Percentiles rank a stretch among this genome's conserved stretches.
phyloP scores from a whole-genome alignment of 2,329 filamentous ascomycete species.

The Scolecobasidium constrictum region DNA sequence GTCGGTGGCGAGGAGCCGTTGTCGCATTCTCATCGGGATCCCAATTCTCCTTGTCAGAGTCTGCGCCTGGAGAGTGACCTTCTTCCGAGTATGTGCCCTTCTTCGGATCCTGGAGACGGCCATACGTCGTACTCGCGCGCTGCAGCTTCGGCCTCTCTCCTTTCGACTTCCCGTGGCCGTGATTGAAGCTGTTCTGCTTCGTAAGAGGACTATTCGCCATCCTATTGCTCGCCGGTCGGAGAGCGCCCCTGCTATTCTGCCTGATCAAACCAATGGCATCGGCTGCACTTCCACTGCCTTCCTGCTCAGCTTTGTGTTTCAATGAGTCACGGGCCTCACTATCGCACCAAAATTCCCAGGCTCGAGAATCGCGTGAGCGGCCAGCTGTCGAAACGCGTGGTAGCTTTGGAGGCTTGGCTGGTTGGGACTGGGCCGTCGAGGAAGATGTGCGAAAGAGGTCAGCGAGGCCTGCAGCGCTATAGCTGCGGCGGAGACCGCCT shows the following conservation, averaged over 20 bases:
- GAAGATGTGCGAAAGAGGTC: conserved; percentile 22
- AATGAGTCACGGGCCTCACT: conserved; percentile 68
- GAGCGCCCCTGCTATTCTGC: conserved; percentile 41
- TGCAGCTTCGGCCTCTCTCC: conserved; percentile 19
- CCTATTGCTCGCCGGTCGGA: conserved; percentile 39
- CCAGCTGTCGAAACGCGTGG: conserved; percentile 36
- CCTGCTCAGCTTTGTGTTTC: conserved; percentile 69
- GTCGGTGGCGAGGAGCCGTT: conserved; percentile 15
- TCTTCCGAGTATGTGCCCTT: conserved; percentile 20
- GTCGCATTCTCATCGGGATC: conserved; percentile 29
- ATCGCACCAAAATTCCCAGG: conserved; percentile 87
- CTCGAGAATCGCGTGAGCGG: conserved; percentile 73
- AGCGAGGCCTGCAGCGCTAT: conserved; percentile 47
- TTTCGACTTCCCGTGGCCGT: conserved; percentile 27
- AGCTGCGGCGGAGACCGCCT: conserved; percentile 53
- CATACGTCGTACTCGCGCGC: conserved; percentile 22
- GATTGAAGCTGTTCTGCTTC: conserved; percentile 23
- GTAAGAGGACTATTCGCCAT: conserved; percentile 50
- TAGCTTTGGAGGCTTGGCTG: conserved; percentile 20
- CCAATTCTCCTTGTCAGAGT: conserved; percentile 97
- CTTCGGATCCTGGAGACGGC: conserved; percentile 16
- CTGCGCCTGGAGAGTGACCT: conserved; percentile 44
- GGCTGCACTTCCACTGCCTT: conserved; percentile 62
- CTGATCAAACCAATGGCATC: conserved; percentile 67
- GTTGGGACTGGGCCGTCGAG: conserved; percentile 7